phyloP scores from a whole-genome alignment of 2,329 filamentous ascomycete species.

The Ramularia endophylla region DNA sequence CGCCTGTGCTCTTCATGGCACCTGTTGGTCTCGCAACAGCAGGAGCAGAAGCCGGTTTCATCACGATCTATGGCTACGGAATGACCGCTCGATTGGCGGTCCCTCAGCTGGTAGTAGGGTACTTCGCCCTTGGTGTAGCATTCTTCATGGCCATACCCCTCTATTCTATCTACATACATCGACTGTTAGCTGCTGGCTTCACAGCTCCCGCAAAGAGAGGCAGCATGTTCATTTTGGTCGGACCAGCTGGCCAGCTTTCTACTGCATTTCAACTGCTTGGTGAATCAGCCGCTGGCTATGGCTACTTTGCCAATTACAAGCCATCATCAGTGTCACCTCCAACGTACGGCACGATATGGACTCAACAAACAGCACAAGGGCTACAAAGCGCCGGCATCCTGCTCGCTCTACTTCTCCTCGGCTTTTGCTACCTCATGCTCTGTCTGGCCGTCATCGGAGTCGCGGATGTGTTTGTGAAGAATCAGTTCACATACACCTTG shows the following conservation, averaged over 20 bases:
- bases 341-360: constrained; percentile 9
- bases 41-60: constrained; percentile 6
- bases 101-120: constrained; percentile 9
- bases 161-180: too few relatives aligned
- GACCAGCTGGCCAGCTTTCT: too few relatives aligned
- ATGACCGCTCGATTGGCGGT: constrained; percentile 10
- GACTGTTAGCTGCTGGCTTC: too few relatives aligned
- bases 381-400: constrained; percentile 8
- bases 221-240: too few relatives aligned
- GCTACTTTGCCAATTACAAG: constrained; percentile 9
- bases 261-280: too few relatives aligned
- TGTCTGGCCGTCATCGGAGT: constrained; percentile 9
- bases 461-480: constrained; percentile 6
- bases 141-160: constrained; percentile 13
- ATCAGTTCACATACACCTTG: constrained; percentile 4
- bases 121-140: constrained; percentile 8
- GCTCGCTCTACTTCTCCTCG: constrained; percentile 7
- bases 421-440: constrained; percentile 10
- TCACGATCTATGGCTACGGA: constrained; percentile 2
- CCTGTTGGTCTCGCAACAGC: constrained; percentile 11
- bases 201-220: too few relatives aligned
- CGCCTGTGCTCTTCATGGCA: constrained; percentile 10
- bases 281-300: constrained; percentile 5
- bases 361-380: constrained; percentile 4
- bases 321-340: constrained; percentile 6